Evolutionary conservation across 2,329 filamentous ascomycete species (phyloP).

Genomic region (Colletotrichum sp.): DNA sequence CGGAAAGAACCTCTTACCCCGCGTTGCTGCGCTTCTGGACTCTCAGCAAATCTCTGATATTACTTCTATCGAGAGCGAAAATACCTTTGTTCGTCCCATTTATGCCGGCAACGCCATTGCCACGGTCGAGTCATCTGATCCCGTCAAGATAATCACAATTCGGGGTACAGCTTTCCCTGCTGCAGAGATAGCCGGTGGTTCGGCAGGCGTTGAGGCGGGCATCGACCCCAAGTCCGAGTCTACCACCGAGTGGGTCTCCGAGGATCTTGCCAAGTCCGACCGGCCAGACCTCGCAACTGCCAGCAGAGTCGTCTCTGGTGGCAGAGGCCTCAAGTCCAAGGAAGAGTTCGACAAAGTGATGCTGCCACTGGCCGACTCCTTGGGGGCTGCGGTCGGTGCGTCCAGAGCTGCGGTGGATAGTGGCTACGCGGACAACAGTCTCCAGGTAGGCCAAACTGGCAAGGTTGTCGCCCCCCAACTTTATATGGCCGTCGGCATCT

Average conservation of each 20-base stretch:
- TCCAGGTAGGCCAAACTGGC: conserved; percentile 97
- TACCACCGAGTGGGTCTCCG: conserved; percentile 87
- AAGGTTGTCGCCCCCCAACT: conserved; percentile 98
- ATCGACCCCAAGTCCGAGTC: conserved; percentile 79
- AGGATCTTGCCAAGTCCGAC: conserved; percentile 91
- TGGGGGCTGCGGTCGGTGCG: conserved; percentile 95
- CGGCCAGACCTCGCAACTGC: conserved; percentile 94
- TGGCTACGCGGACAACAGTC: conserved; percentile 96
- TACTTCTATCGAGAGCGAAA: conserved; percentile 83
- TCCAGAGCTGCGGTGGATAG: conserved; percentile 95
- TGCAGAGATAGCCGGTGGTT: conserved; percentile 73
- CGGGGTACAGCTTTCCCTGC: conserved; percentile 90
- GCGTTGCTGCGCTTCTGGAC: conserved; percentile 90
- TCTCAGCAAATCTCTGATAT: conserved; percentile 94
- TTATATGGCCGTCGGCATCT: conserved; percentile 95
- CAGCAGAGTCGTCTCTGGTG: conserved; percentile 87
- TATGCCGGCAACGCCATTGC: conserved; percentile 98
- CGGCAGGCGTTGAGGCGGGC: conserved; percentile 80
- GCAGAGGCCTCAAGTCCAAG: conserved; percentile 95
- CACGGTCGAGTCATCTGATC: conserved; percentile 89
- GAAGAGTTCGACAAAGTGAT: conserved; percentile 96
- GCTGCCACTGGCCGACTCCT: conserved; percentile 86
- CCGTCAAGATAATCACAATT: conserved; percentile 88
- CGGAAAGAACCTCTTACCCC: conserved; percentile 92
- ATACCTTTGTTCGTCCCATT: conserved; percentile 94